Base-by-base conservation (phyloP, 2,329 filamentous ascomycete genomes). In the Penicillium sp. region DNA sequence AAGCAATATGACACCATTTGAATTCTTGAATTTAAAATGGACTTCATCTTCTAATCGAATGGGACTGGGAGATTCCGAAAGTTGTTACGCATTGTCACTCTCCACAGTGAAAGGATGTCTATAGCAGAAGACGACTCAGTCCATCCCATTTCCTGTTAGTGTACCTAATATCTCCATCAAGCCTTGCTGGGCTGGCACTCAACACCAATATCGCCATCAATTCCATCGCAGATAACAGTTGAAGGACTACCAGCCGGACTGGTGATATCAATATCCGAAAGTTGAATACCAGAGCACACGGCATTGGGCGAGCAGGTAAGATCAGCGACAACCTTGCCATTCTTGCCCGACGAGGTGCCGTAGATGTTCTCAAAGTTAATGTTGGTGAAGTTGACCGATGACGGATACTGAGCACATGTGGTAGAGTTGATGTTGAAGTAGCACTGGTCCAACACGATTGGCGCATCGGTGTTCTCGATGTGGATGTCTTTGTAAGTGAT, bases 401-500 rank as follows among this genome's bases (percentile, higher is more conserved):
- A 80, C 0, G 81, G 80, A 54, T 80, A 78, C 12, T 71, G 50
- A 2, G 76, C 73, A 57, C 81, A 84, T 2, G 74, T 72, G 0
- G 74, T 74, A 3, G 70, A 56, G 47, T 77, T 75, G 53, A 81
- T 71, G 53, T 83, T 77, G 64, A 83, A 83, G 65, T 84, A 84
- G 66, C 81, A 84, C 25, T 80, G 80, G 58, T 84, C 81, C 7
- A 84, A 68, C 30, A 81, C 79, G 18, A 82, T 72, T 0, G 79
- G 75, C 52, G 76, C 75, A 55, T 83, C 80, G 16, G 79, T 81
- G 54, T 80, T 80, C 16, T 78, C 79, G 34, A 80, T 74, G 65
- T 75, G 78, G 56, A 84, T 78, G 65, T 83, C 80, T 64, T 80
- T 74, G 66, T 82, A 84, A 1, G 81, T 84, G 40, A 84, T 72